Conservation (phyloP, 352 stramenopile species). For the Globisporangium perplexum region DNA sequence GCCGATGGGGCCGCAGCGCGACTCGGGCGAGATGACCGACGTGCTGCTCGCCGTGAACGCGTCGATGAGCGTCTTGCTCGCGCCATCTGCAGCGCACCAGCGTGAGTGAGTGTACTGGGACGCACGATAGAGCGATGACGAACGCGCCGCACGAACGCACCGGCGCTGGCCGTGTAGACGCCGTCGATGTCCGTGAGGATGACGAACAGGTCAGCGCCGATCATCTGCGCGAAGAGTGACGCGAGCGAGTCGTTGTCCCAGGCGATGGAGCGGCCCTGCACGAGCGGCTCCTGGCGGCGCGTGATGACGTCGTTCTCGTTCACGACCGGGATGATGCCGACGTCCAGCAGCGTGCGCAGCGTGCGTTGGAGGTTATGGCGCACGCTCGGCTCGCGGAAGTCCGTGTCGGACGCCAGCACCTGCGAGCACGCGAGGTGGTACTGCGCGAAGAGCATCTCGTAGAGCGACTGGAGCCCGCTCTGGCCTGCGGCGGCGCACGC, state of each 20-base stretch:
- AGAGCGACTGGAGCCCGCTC: slow-evolving; percentile 77
- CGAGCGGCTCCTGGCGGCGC: slow-evolving; percentile 51
- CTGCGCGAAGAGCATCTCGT: slow-evolving; percentile 84
- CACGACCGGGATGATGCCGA: slow-evolving; percentile 82
- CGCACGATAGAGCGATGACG: neutral
- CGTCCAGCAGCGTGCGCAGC: slow-evolving; percentile 56
- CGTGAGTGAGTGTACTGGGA: neutral
- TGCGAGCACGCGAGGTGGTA: slow-evolving; percentile 82
- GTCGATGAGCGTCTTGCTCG: slow-evolving; percentile 34
- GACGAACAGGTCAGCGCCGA: slow-evolving; percentile 71
- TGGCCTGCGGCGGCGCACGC: slow-evolving; percentile 62
- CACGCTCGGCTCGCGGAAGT: slow-evolving; percentile 62
- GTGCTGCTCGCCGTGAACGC: slow-evolving; percentile 45
- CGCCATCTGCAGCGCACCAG: slow-evolving; percentile 11
- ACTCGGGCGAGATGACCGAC: slow-evolving; percentile 37
- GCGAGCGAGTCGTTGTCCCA: slow-evolving; percentile 87
- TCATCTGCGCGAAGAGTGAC: slow-evolving; percentile 66
- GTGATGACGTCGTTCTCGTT: slow-evolving; percentile 88
- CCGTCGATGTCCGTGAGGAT: slow-evolving; percentile 73
- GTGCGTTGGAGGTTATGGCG: slow-evolving; percentile 65
- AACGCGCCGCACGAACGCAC: too few relatives aligned
- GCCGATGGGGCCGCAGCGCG: slow-evolving; percentile 50
- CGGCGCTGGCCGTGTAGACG: slow-evolving; percentile 30
- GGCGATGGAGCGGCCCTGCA: slow-evolving; percentile 51
- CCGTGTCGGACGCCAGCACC: slow-evolving; percentile 70